Percentiles rank a stretch among this genome's conserved stretches.
These are phyloP conservation scores for Skeletonema tropicum DNA, from an alignment of 108 stramenopile genomes.

Conservation along the genomic window DNA sequence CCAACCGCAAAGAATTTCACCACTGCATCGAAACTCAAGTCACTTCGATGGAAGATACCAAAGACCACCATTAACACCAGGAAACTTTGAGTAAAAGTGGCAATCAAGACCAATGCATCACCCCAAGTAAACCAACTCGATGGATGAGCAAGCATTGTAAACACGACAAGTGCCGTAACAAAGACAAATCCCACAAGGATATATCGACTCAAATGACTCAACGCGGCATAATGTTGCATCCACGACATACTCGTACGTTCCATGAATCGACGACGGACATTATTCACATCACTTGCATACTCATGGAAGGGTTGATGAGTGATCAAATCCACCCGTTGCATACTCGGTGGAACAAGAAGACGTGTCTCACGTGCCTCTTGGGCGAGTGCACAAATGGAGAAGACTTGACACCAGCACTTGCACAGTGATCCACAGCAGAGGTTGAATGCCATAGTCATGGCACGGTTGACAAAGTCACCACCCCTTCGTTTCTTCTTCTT, in stretches of 20 bases:
- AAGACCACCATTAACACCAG: constrained; percentile 77
- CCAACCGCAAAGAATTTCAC: constrained; percentile 89
- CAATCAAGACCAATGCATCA: constrained; percentile 70
- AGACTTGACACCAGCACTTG: constrained; percentile 83
- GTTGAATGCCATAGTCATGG: constrained; percentile 59
- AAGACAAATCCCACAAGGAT: constrained; percentile 61
- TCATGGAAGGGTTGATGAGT: constrained; percentile 90
- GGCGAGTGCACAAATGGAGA: constrained; percentile 83
- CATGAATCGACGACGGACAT: constrained; percentile 72
- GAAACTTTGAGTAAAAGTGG: constrained; percentile 82
- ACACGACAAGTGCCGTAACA: constrained; percentile 37
- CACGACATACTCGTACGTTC: constrained; percentile 59
- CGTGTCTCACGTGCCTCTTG: constrained; percentile 88
- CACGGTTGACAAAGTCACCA: constrained; percentile 69
- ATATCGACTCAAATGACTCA: constrained; percentile 73
- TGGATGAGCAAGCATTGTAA: constrained; percentile 70
- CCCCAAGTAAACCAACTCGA: constrained; percentile 71
- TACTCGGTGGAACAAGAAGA: constrained; percentile 72
- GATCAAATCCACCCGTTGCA: constrained; percentile 81
- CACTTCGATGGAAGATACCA: constrained; percentile 86
- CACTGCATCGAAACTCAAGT: constrained; percentile 88
- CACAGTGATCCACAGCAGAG: constrained; percentile 77
- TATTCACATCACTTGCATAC: constrained; percentile 80
- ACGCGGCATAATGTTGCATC: constrained; percentile 73
- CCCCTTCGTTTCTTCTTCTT: constrained; percentile 57